Conservation (phyloP, 2,329 filamentous ascomycete genomes). For the Diaporthe ampelina region DNA sequence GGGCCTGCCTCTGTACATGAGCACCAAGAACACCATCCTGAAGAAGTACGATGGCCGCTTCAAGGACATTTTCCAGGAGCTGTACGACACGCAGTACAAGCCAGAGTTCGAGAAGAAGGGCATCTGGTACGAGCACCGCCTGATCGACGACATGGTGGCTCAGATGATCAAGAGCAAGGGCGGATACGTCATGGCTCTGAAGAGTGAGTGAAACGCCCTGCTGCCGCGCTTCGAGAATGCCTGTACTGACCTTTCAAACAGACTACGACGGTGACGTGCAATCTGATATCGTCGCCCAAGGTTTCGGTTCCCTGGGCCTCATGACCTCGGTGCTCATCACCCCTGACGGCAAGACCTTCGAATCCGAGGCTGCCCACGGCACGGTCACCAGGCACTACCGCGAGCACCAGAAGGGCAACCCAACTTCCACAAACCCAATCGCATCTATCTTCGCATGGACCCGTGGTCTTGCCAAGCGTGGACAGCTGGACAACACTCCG, state of each 20-base stretch:
- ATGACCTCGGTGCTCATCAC: constrained; percentile 99
- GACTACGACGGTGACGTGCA: constrained; percentile 99
- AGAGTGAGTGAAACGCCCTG: constrained; percentile 75
- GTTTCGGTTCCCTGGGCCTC: constrained; percentile 96
- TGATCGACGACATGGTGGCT: constrained; percentile 99
- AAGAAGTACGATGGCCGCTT: constrained; percentile 99
- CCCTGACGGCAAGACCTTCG: constrained; percentile 95
- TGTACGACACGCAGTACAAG: constrained; percentile 91
- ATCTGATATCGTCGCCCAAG: constrained; percentile 97
- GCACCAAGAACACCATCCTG: constrained; percentile 99
- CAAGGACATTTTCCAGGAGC: constrained; percentile 99
- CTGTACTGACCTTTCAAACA: constrained; percentile 52
- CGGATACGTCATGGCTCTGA: constrained; percentile 97
- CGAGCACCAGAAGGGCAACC: constrained; percentile 97
- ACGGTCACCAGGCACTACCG: constrained; percentile 99
- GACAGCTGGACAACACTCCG: constrained; percentile 92
- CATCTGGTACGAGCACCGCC: constrained; percentile 99
- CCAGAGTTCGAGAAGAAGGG: constrained; percentile 88
- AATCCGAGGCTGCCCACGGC: constrained; percentile 97
- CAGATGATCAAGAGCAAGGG: constrained; percentile 99
- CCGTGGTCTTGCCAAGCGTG: constrained; percentile 91
- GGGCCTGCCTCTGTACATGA: constrained; percentile 96
- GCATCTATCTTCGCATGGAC: constrained; percentile 99
- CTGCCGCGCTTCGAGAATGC: constrained; percentile 23
- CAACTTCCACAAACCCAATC: constrained; percentile 98